Evolutionary conservation across 768 basidiomycete species (phyloP), one percentile per base, ranked within the genome.

Genomic region (Phaffia tasmanica): DNA sequence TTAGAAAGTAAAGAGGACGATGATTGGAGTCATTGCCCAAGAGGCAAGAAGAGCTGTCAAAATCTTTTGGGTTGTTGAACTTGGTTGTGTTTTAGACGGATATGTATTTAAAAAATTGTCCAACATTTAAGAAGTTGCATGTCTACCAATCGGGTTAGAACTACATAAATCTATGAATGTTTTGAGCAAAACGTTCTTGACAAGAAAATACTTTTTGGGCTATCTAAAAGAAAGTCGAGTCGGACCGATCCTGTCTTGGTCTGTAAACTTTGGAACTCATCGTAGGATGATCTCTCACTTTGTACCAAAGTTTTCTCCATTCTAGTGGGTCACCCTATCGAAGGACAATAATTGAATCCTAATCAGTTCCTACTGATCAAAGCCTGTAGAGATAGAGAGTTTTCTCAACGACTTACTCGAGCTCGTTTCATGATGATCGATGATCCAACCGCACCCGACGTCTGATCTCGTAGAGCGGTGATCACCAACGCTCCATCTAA

Each of bases 401-500:
- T n/a, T 19, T n/a, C 21, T 27, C 27, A 30, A 53, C n/a, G 8
- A 67, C 66, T 56, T 19, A 68, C 67, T 58, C 60, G 58, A 2
- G 62, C 55, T 46, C 62, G 56, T 32, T 51, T 68, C 62, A 63
- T 63, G 16, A 62, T 48, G 29, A 68, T 32, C n/a, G 60, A 35
- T 18, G 61, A 57, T 27, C 67, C 56, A 16, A 57, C 25, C 9
- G 35, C 51, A 9, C 27, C 64, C 50, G 56, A 21, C 4, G 47
- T 25, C 25, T 21, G 11, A 16, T 46, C 57, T 3, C 29, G 0
- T 2, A 53, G 48, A 5, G 57, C 50, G 25, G 23, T 15, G 48
- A 68, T 57, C 7, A 63, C 23, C 56, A 68, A 46, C 55, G 62
- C 46, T 9, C 67, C 67, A 42, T 68, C 56, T 46, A 68, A 32